Percentiles rank a stretch among this genome's conserved stretches.
These are phyloP conservation scores for Penicillium silybi DNA, from an alignment of 495 filamentous ascomycete genomes.

Conservation along the genomic window DNA sequence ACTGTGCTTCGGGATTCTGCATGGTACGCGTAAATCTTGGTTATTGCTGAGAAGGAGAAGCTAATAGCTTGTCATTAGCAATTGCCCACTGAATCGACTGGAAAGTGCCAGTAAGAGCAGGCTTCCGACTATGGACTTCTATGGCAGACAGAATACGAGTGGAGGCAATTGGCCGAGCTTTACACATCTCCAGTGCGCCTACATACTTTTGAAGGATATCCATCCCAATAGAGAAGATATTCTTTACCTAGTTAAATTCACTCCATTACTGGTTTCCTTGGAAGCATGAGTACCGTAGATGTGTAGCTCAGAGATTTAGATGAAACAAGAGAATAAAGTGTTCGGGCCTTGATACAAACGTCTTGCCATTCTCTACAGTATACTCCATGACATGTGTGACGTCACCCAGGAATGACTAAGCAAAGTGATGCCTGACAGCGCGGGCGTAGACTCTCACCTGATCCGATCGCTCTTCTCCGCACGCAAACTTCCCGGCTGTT, in stretches of 20 bases:
- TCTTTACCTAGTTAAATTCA: no score
- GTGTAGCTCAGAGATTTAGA: no score
- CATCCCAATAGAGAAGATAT: no score
- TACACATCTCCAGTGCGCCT: not conserved
- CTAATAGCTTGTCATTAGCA: not conserved
- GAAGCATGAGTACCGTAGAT: no score
- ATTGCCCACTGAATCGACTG: not conserved
- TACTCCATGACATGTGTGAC: not conserved
- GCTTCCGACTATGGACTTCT: not conserved
- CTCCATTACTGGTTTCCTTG: no score
- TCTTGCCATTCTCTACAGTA: no score
- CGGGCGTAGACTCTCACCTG: constrained; percentile 33
- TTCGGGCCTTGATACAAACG: no score
- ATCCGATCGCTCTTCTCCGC: constrained; percentile 29
- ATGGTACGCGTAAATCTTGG: not conserved
- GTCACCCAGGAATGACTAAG: constrained; percentile 17
- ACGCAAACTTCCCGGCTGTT: constrained; percentile 24
- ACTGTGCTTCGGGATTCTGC: not conserved
- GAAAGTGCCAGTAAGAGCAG: not conserved
- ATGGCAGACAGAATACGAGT: not conserved
- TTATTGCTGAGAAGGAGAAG: not conserved
- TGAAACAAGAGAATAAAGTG: no score
- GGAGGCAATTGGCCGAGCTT: not conserved
- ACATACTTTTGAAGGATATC: no score
- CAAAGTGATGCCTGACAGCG: constrained; percentile 11